phyloP scores from a whole-genome alignment of 805 yeast genomes.

The Candida coleopterorum region DNA sequence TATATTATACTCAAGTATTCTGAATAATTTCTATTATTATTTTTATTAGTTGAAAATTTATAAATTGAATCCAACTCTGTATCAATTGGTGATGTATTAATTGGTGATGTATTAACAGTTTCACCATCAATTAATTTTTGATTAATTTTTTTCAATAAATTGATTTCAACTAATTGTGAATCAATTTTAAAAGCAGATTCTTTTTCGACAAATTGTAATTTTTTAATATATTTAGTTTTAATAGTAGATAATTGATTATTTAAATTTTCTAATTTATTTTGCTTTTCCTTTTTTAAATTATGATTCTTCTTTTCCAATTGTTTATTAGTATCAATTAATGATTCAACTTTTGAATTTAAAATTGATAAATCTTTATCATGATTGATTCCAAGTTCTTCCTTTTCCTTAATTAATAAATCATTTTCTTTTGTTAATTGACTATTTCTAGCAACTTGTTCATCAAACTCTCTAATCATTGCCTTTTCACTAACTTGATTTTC shows the following conservation, averaged over 20 bases:
- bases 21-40: conserved; percentile 4
- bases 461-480: not conserved
- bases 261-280: not conserved
- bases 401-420: not conserved
- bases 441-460: not conserved
- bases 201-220: conserved; percentile 3
- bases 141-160: conserved; percentile 1
- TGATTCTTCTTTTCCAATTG: conserved; percentile 1
- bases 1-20: conserved; percentile 2
- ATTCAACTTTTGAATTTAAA: not conserved
- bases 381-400: not conserved
- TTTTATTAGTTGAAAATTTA: conserved; percentile 2
- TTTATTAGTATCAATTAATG: not conserved
- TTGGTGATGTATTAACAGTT: not conserved
- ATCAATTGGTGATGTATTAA: not conserved
- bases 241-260: conserved; percentile 1
- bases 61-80: not conserved
- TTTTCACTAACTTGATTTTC: not conserved
- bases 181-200: conserved; percentile 2
- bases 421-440: not conserved
- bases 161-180: conserved; percentile 2
- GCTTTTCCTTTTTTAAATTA: not conserved
- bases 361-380: not conserved
- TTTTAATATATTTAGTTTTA: conserved; percentile 1
- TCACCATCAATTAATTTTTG: conserved; percentile 1